These are phyloP conservation scores for Tulasnella sp. DNA, from an alignment of 768 basidiomycete species.

Conservation along the genomic window DNA sequence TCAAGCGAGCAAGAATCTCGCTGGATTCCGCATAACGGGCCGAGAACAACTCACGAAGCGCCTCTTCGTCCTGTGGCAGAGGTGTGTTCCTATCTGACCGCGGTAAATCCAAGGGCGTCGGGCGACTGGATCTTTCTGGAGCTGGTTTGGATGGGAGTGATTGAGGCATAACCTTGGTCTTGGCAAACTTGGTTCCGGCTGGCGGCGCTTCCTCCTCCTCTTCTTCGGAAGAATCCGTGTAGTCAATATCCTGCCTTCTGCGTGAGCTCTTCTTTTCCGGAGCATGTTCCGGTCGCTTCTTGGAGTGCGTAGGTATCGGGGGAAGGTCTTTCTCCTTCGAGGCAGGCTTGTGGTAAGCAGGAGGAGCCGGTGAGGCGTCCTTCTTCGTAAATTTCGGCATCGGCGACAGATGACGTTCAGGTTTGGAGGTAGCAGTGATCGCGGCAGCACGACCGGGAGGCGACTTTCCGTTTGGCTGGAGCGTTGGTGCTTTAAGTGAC, in stretches of 20 bases:
- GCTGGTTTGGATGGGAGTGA: neutral
- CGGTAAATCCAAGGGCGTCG: neutral
- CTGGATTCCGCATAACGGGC: neutral
- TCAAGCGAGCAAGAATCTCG: neutral
- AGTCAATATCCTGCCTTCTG: neutral
- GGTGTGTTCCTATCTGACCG: neutral
- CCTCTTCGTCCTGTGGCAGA: neutral
- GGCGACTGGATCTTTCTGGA: neutral
- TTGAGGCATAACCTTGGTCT: neutral
- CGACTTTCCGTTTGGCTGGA: neutral
- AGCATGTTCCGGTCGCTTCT: neutral
- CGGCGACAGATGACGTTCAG: neutral
- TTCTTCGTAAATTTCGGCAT: neutral
- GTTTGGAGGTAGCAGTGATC: neutral
- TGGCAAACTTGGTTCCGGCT: neutral
- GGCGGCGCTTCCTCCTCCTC: slow-evolving; percentile 8
- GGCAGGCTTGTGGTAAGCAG: neutral
- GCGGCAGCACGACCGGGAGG: neutral
- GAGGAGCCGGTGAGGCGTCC: slow-evolving; percentile 3
- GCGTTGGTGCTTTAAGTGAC: neutral
- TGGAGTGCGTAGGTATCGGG: neutral
- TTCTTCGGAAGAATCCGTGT: neutral
- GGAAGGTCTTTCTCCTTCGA: slow-evolving; percentile 3
- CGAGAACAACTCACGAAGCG: neutral
- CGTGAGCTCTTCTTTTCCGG: neutral